Evolutionary conservation across 2,329 filamentous ascomycete genomes (phyloP).

Genomic region (Colletotrichum limetticola): DNA sequence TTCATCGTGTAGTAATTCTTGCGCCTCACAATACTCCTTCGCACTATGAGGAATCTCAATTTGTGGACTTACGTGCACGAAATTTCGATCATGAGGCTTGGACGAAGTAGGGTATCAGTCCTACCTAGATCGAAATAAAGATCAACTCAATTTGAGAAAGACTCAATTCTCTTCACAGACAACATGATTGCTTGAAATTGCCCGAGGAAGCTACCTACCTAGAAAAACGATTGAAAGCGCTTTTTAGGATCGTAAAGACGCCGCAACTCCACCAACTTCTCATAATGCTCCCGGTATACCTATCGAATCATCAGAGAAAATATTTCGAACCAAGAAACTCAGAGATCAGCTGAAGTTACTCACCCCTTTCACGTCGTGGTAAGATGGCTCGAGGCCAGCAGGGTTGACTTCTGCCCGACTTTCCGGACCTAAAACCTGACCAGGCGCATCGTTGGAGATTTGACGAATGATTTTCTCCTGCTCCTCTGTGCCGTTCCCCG

Average conservation of each 20-base stretch:
- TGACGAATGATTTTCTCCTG: slow-evolving; percentile 8
- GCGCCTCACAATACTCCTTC: too few relatives aligned
- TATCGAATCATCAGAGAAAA: background rate
- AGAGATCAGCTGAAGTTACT: background rate
- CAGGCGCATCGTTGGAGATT: slow-evolving; percentile 8
- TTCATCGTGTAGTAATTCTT: too few relatives aligned
- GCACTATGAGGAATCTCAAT: too few relatives aligned
- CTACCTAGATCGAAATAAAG: too few relatives aligned
- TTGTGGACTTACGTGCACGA: too few relatives aligned
- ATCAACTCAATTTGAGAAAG: too few relatives aligned
- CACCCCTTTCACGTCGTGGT: slow-evolving; percentile 11
- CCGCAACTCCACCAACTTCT: slow-evolving; percentile 5
- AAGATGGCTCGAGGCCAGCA: slow-evolving; percentile 13
- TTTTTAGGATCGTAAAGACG: background rate
- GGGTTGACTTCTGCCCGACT: slow-evolving; percentile 11
- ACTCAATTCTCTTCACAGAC: too few relatives aligned
- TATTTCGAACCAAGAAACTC: too few relatives aligned
- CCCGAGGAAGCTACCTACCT: background rate
- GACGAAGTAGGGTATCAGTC: too few relatives aligned
- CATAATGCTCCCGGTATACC: slow-evolving; percentile 21
- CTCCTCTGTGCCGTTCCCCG: slow-evolving; percentile 7
- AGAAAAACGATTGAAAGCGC: slow-evolving; percentile 19
- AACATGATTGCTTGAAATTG: too few relatives aligned
- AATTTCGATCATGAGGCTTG: too few relatives aligned
- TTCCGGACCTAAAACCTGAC: background rate